Conservation (phyloP, 78 protist species). For the Chrysochromulina tobinii region DNA sequence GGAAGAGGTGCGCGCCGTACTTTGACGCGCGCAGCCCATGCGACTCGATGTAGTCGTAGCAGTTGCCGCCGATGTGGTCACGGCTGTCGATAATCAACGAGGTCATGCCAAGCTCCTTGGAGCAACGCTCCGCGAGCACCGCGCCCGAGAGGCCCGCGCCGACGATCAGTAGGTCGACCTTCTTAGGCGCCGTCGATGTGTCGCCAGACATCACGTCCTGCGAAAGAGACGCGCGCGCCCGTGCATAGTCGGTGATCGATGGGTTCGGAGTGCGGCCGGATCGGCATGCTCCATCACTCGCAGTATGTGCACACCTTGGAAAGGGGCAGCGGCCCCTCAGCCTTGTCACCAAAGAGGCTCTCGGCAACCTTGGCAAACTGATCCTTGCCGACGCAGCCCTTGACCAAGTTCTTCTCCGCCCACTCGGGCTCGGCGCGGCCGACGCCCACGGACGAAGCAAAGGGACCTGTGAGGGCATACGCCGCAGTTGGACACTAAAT, state of each 20-base stretch:
- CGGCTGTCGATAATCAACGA: slow-evolving; percentile 38
- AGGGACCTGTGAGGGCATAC: background rate
- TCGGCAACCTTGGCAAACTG: background rate
- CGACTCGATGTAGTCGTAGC: slow-evolving; percentile 41
- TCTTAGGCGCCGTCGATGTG: background rate
- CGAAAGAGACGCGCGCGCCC: too few species aligned
- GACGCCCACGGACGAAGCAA: background rate
- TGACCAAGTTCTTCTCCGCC: background rate
- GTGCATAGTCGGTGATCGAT: too few species aligned
- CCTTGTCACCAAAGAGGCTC: too few species aligned
- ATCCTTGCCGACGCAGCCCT: background rate
- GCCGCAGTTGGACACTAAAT: too few species aligned
- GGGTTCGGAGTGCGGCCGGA: too few species aligned
- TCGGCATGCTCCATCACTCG: too few species aligned
- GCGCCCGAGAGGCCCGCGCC: slow-evolving; percentile 46
- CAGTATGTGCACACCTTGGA: too few species aligned
- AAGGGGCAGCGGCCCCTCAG: too few species aligned
- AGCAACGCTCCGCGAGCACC: slow-evolving; percentile 46
- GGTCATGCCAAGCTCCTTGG: slow-evolving; percentile 42
- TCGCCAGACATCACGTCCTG: slow-evolving; percentile 7
- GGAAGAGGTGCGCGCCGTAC: slow-evolving; percentile 66
- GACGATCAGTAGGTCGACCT: slow-evolving; percentile 41
- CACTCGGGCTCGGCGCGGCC: slow-evolving; percentile 26
- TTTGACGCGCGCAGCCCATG: slow-evolving; percentile 14
- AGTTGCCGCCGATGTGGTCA: slow-evolving; percentile 62